Evolutionary conservation across 2,329 filamentous ascomycete genomes (phyloP).

Genomic region (Stylonectria norvegica): DNA sequence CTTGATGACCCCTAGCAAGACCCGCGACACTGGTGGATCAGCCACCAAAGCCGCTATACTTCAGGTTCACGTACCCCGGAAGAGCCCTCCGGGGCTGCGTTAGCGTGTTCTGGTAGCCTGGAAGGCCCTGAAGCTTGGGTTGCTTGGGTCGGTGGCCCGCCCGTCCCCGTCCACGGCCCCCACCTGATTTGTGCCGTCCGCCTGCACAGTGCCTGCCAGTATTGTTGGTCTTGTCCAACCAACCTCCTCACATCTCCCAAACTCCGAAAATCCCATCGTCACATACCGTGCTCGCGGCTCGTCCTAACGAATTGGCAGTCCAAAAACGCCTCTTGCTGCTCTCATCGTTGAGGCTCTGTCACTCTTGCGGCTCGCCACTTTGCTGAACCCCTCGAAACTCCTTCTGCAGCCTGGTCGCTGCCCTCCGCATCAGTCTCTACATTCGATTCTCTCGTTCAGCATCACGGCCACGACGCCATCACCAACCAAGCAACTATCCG

Average conservation of each 20-base stretch:
- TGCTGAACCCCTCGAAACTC: not conserved
- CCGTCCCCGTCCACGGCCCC: no score
- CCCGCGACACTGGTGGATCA: no score
- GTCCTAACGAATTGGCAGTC: constrained; percentile 19
- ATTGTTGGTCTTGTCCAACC: constrained; percentile 10
- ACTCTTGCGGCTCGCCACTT: constrained; percentile 2
- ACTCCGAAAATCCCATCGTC: constrained; percentile 20
- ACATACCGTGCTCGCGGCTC: constrained; percentile 19
- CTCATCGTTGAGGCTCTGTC: constrained; percentile 10
- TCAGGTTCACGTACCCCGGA: no score
- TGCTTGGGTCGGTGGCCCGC: no score
- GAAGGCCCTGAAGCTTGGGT: no score
- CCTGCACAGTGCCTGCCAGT: constrained; percentile 22
- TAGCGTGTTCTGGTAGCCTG: no score
- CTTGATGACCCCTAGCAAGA: no score
- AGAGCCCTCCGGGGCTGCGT: no score
- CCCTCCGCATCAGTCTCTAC: not conserved
- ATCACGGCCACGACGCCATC: not conserved
- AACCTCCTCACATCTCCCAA: constrained; percentile 23
- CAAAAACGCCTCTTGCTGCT: constrained; percentile 11
- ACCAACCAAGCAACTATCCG: not conserved
- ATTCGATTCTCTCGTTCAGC: not conserved
- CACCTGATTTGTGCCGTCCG: not conserved
- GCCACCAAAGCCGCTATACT: no score
- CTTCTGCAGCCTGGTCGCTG: not conserved